Evolutionary conservation across 306 rosid genomes (phyloP), one percentile per base, ranked within the genome.

Genomic region (Leucaena leucocephala): DNA sequence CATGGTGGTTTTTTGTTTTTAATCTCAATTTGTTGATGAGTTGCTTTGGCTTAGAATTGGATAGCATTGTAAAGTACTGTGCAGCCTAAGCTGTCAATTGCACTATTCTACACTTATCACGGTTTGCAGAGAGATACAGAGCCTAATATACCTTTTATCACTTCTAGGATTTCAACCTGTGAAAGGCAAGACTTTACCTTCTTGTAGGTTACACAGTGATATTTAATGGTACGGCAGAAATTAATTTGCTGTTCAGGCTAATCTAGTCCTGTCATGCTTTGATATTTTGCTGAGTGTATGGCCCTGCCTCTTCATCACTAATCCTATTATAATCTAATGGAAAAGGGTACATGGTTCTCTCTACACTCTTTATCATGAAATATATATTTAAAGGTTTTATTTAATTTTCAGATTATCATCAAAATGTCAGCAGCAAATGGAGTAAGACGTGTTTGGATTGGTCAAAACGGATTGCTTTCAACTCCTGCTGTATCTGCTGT

Each of bases 401-500:
- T 78, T 27, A 17, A 44, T 73, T 82, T 71, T 80, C 93, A 95
- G 99, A 91, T 93, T 68, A 96, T 96, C 46, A 90, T 82, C 63
- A 96, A 93, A 85, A 84, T 96, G 93, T 80, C 98, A 66, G 99
- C 99, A 54, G 99, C 90, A 58, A 96, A 93, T 89, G 98, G 99
- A 50, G 96, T 90, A 43, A 90, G 97, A 54, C 90, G 98, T 73
- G 79, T 93, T 83, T 96, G 98, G 97, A 78, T 96, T 68, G 99
- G 99, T 74, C 96, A 89, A 81, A 96, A 96, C 81, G 97, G 94
- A 50, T 82, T 96, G 91, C 99, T 96, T 62, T 96, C 99, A 17
- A 96, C 99, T 84, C 99, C 99, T 84, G 99, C 99, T 36, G 99
- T 96, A 45, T 96, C 98, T 46, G 97, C 91, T 78, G 97, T 96